Percentiles rank a stretch among this genome's conserved stretches.
Conservation (phyloP, 2,329 filamentous ascomycete species). For the Talaromyces pinophilus region DNA sequence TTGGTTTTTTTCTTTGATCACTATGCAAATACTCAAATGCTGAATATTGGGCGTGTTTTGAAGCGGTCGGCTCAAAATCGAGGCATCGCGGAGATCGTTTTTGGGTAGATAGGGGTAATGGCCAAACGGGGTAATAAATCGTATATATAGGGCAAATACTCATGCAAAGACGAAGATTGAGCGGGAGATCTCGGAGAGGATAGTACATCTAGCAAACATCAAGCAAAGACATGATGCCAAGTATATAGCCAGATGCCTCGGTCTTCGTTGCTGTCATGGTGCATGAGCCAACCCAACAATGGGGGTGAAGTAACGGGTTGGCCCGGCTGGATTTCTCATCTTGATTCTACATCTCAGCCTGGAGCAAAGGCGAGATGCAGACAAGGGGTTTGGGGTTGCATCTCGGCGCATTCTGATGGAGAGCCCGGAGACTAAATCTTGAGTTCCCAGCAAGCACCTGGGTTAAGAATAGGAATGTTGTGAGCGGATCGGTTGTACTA, state of each 20-base stretch:
- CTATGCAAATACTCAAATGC: neutral
- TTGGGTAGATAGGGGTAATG: neutral
- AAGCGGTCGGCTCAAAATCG: neutral
- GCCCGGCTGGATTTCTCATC: neutral
- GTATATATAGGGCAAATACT: neutral
- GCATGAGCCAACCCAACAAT: neutral
- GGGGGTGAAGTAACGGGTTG: neutral
- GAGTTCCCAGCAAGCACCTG: neutral
- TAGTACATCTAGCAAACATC: neutral
- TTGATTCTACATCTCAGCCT: neutral
- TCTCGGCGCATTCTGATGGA: slow-evolving; percentile 9
- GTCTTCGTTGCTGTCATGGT: neutral
- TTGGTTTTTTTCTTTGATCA: neutral
- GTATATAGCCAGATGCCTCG: neutral
- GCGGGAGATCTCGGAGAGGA: neutral
- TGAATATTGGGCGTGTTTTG: neutral
- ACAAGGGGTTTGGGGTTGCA: neutral
- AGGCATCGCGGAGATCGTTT: neutral
- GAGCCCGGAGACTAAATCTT: neutral
- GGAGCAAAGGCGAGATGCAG: neutral
- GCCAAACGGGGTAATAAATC: neutral
- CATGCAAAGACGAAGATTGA: neutral
- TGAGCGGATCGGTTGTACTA: neutral
- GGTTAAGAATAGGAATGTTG: neutral
- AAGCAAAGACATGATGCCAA: neutral